Base-by-base conservation (phyloP, 768 basidiomycete genomes). In the Boletus fagicola region DNA sequence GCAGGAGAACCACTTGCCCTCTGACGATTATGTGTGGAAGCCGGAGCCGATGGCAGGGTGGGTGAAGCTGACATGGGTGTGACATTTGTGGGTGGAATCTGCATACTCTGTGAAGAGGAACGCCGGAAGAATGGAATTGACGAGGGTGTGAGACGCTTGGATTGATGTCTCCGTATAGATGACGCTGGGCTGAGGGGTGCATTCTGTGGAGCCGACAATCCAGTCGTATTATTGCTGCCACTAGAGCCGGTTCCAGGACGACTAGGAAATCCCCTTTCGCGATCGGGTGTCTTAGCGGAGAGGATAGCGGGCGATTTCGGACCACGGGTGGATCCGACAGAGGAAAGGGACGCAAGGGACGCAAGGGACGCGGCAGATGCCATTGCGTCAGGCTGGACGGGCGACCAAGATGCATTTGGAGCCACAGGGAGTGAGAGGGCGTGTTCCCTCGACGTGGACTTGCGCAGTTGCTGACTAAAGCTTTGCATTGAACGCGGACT, bases 121-220 rank as follows among this genome's bases (percentile, higher is more conserved):
- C 94, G 87, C 44, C 92, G 84, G 77, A 96, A 95, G 75, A 96
- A 96, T 2, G 94, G 94, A 57, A 96, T 96, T 15, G 92, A 90
- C 28, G 92, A 94, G 1, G 93, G 93, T 1, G 94, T 94, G 46
- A 94, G 82, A 57, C 94, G 86, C 70, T 87, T 93, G 24, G 75
- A 70, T 56, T 86, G 84, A 30, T 82, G 80, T 40, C 87, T 83
- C 51, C 85, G 83, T 43, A 86, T 72, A 16, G 88, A 90, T 18
- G 84, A 80, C 20, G 85, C 78, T 33, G 90, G 90, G 64, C 89
- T 92, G 24, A 90, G 80, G 20, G 90, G 86, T 16, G 78, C 82
- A 40, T 80, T 75, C 39, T 78, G 80, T 50, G 81, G 77, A 15
- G 84, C 78, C 9, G 81, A 76, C 53, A 84, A 73, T 22, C 77